Conservation (phyloP, 1,284 basidiomycete species). For the Termitomyces sp. region DNA sequence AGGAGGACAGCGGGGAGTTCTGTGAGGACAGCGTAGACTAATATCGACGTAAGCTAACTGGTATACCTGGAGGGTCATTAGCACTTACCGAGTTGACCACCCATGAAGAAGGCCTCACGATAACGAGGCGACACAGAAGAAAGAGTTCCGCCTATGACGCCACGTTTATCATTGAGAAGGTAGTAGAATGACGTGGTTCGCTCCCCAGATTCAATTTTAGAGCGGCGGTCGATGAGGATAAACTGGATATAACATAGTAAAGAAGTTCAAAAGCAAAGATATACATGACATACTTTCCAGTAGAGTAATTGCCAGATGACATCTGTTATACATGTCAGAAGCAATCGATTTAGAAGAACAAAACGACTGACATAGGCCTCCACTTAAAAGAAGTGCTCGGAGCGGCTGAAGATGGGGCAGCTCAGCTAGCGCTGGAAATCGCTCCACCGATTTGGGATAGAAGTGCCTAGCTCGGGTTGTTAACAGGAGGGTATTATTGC, state of each 20-base stretch:
- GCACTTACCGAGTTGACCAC: conserved; percentile 73
- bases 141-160: conserved; percentile 71
- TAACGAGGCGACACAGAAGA: conserved; percentile 53
- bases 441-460: conserved; percentile 66
- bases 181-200: conserved; percentile 83
- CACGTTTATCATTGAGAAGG: conserved; percentile 81
- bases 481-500: conserved; percentile 4
- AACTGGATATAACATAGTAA: conserved; percentile 42
- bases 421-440: conserved; percentile 78
- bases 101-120: conserved; percentile 76
- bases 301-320: conserved; percentile 85
- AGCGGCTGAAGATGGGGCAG: conserved; percentile 60
- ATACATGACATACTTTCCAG: conserved; percentile 62
- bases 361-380: conserved; percentile 62
- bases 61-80: neutral
- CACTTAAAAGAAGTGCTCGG: conserved; percentile 62
- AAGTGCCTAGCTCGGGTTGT: conserved; percentile 56
- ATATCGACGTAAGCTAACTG: neutral
- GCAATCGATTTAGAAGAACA: conserved; percentile 6
- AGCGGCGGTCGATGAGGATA: conserved; percentile 76
- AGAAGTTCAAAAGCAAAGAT: neutral
- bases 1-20: conserved; percentile 82
- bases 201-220: conserved; percentile 84
- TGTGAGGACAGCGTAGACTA: conserved; percentile 82
- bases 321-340: conserved; percentile 42